Base-by-base conservation (phyloP, 2,329 filamentous ascomycete genomes). In the Xylariaceae sp. region DNA sequence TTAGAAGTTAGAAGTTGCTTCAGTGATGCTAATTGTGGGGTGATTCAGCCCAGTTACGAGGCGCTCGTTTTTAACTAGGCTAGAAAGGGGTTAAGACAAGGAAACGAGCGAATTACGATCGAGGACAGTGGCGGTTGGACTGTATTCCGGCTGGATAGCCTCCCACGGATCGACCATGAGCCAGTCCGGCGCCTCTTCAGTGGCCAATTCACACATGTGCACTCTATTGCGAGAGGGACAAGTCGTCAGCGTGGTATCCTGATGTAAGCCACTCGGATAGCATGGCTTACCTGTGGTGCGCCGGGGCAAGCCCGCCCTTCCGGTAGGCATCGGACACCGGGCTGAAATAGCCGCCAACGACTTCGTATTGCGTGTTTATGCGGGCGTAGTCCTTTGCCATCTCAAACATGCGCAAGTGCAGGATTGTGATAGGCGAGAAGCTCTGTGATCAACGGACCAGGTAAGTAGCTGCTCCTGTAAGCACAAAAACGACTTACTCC, bases 141-240 rank as follows among this genome's bases (percentile, higher is more conserved):
- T 88, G 71, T 96, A 98, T 63, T 89, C 82, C 68, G 88, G 84
- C 75, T 96, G 87, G 66, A 89, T 79, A n/a, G 91, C 89, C 79
- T 96, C 93, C 88, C 90, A 96, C 0, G 89, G 86, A 70, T 96
- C 91, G 44, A 95, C 90, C 86, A 91, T 91, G 57, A 96, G 79
- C 87, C 89, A 92, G 65, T 86, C 85, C 48, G 88, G 87, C 49
- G 89, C 87, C 64, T 89, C 82, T 65, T 87, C 83, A 20, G 91
- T 87, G 6, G 91, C 92, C 40, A 96, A 79, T 67, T 89, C 84
- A 74, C 91, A 96, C 93, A 97, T 97, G 61, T 88, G 86, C 62
- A 95, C 83, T 65, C 84, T 85, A 43, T 42, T 45, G 42, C 48
- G 14, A 37, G 32, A 43, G 14, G 14, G 12, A 32, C 3, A 21